Evolutionary conservation across 495 filamentous ascomycete genomes (phyloP).

Genomic region (Penicillium arizonense): DNA sequence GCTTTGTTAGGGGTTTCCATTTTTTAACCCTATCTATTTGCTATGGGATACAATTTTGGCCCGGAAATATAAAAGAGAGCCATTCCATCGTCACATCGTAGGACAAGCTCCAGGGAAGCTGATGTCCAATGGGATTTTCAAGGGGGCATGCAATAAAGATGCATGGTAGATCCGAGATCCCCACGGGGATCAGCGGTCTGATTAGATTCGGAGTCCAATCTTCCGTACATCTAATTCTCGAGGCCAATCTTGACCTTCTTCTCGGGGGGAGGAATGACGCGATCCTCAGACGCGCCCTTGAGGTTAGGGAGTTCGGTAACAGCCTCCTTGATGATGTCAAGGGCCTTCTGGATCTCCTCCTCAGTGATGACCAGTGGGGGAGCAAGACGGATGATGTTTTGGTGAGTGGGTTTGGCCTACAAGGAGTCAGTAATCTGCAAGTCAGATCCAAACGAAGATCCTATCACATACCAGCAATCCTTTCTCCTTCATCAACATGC

Average conservation of each 20-base stretch:
- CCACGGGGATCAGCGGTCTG: not conserved
- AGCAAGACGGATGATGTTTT: slow-evolving; percentile 80
- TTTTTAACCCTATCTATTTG: not conserved
- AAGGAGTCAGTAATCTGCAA: slow-evolving; percentile 26
- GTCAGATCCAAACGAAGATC: not conserved
- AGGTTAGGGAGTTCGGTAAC: slow-evolving; percentile 50
- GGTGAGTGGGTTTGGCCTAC: slow-evolving; percentile 96
- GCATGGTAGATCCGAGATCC: not conserved
- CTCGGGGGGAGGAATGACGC: slow-evolving; percentile 47
- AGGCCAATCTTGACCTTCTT: slow-evolving; percentile 51
- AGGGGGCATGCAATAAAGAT: not conserved
- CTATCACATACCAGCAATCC: slow-evolving; percentile 72
- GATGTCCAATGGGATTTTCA: slow-evolving; percentile 1
- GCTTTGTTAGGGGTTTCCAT: too few relatives aligned
- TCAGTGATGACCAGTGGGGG: slow-evolving; percentile 58
- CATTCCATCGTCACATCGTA: slow-evolving; percentile 22
- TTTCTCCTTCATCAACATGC: slow-evolving; percentile 93
- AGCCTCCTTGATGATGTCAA: slow-evolving; percentile 49
- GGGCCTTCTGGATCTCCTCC: slow-evolving; percentile 47
- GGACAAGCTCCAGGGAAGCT: not conserved
- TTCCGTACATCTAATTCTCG: slow-evolving; percentile 37
- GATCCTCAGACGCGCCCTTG: slow-evolving; percentile 45
- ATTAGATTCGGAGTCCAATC: not conserved
- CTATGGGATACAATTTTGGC: slow-evolving; percentile 1
- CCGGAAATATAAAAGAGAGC: not conserved